Conservation (phyloP, 2,329 filamentous ascomycete genomes). For the Akanthomyces uredinophilus region DNA sequence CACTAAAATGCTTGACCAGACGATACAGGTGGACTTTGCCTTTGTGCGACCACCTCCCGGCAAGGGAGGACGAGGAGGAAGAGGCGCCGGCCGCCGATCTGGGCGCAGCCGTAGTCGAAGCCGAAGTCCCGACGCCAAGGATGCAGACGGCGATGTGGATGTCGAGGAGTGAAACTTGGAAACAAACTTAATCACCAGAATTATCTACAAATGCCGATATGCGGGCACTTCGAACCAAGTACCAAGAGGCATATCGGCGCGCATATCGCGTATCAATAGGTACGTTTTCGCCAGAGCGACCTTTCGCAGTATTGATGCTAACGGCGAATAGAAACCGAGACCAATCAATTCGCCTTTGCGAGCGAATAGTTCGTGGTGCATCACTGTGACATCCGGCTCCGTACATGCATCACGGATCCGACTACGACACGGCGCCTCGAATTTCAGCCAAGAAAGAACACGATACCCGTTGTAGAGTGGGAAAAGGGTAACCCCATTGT, state of each 20-base stretch:
- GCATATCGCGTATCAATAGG: constrained; percentile 23
- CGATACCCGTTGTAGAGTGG: not conserved
- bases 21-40: constrained; percentile 74
- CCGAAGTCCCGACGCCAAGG: constrained; percentile 40
- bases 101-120: constrained; percentile 45
- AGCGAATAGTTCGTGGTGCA: not conserved
- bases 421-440: not conserved
- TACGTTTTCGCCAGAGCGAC: constrained; percentile 16
- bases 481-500: not conserved
- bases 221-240: constrained; percentile 13
- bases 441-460: not conserved
- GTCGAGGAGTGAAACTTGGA: constrained; percentile 21
- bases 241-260: constrained; percentile 25
- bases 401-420: not conserved
- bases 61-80: constrained; percentile 34
- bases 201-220: constrained; percentile 22
- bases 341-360: not conserved
- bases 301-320: not conserved
- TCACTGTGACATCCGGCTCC: not conserved
- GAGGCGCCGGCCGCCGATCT: constrained; percentile 34
- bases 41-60: constrained; percentile 74
- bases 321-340: not conserved
- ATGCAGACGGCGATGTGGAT: constrained; percentile 18
- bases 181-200: not conserved
- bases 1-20: constrained; percentile 76